Base-by-base conservation (phyloP, 2,329 filamentous ascomycete species). In the Sordariomycetes sp. region DNA sequence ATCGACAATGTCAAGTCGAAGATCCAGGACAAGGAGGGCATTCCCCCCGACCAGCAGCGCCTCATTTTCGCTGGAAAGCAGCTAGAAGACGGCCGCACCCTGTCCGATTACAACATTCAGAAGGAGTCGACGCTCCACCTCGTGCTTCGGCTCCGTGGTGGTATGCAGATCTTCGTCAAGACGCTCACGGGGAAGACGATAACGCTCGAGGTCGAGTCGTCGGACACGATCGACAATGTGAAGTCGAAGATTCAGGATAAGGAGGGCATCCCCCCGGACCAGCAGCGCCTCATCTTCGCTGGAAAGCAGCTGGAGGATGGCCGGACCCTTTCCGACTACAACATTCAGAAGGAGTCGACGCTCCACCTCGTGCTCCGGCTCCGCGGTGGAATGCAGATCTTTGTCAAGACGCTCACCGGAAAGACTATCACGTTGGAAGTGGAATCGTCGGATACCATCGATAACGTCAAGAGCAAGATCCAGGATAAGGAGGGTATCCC, bases 1-100 rank as follows among this genome's bases (percentile, higher is more conserved):
- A 97, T 95, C 72, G 90, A 96, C 78, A 96, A 96, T 61, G 91
- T 96, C 45, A 96, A 96, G 84, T 84, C 81, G 55, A 96, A 96
- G 82, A 96, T 96, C 51, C 91, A 96, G 73, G 91, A 96, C 68
- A 96, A 96, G 82, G 91, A 96, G 74, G 91, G 91, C 28, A 96
- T 96, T 58, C 92, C 91, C 53, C 91, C 91, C 12, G 91, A 96
- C 69, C 91, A 97, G 74, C 91, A 96, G 77, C 92, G 91, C 65
- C 73, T 96, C 64, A 96, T 96, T 71, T 96, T 96, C 64, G 91
- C 91, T 52, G 92, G 91, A 58, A 96, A 96, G 81, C 91, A 96
- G 71, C 83, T 96, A 3, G 92, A 97, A 72, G 92, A 97, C 64
- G 91, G 92, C 61, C 89, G 91, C 57, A 95, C 90, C 32, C 78